Evolutionary conservation across 306 rosid genomes (phyloP).

Genomic region (Cotoneaster glaucophyllus): DNA sequence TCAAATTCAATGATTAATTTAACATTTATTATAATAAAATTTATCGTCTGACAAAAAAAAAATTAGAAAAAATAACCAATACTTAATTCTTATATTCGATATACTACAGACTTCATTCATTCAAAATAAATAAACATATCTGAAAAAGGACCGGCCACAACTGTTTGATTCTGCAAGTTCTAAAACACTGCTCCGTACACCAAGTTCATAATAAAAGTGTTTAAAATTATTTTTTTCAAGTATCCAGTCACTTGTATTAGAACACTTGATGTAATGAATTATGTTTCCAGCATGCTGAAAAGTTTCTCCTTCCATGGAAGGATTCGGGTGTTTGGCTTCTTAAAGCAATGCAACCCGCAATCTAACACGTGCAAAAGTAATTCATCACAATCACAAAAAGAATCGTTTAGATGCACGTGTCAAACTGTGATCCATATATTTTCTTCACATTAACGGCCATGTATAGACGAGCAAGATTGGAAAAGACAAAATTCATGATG

Average conservation of each 20-base stretch:
- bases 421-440: background rate
- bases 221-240: too few relatives aligned
- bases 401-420: background rate
- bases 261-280: fast-evolving
- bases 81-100: too few relatives aligned
- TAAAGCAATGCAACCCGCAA: background rate
- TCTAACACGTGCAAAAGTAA: background rate
- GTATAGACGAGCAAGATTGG: background rate
- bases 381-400: background rate
- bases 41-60: too few relatives aligned
- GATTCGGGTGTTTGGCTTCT: background rate
- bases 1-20: fast-evolving
- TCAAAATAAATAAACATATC: too few relatives aligned
- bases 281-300: fast-evolving
- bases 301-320: background rate
- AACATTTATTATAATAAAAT: too few relatives aligned
- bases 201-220: too few relatives aligned
- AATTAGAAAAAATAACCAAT: fast-evolving
- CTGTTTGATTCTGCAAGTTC: too few relatives aligned
- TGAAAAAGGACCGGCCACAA: too few relatives aligned
- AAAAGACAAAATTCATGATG: background rate
- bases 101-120: too few relatives aligned
- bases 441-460: too few relatives aligned
- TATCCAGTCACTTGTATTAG: too few relatives aligned
- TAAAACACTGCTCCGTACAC: too few relatives aligned